A percentile compares a stretch with the other conserved stretches of the same genome.
Evolutionary conservation across 371 early-diverging fungal species (phyloP).

Genomic region (Lichtheimia corymbifera): DNA sequence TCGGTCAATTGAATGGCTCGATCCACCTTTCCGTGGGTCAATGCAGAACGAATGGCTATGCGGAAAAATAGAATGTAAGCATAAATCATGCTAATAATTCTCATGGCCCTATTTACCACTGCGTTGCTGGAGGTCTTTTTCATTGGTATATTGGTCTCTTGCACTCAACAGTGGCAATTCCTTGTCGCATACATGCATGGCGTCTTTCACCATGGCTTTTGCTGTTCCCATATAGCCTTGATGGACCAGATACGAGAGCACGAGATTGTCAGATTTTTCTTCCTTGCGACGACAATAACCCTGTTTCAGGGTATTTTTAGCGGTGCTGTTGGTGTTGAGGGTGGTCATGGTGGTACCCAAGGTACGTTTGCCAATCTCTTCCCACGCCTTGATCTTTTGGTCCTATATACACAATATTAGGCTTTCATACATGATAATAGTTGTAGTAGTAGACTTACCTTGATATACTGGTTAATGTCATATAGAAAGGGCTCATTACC

Average conservation of each 20-base stretch:
- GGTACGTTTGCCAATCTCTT: conserved; percentile 1
- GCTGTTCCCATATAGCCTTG: conserved; percentile 78
- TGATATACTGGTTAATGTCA: conserved; percentile 78
- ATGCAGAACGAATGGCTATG: conserved; percentile 62
- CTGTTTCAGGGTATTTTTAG: too few species aligned
- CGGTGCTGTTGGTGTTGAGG: too few species aligned
- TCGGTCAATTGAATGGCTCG: conserved; percentile 64
- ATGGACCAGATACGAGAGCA: conserved; percentile 77
- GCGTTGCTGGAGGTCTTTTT: conserved; percentile 29
- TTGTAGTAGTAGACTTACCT: conserved; percentile 23
- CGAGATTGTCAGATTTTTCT: conserved; percentile 50
- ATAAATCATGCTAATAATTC: background rate
- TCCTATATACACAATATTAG: background rate
- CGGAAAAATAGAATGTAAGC: background rate
- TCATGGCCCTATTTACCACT: conserved; percentile 19
- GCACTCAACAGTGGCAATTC: conserved; percentile 25
- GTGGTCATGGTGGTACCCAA: background rate
- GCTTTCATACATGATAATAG: background rate
- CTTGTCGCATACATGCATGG: conserved; percentile 20
- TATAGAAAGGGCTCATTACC: conserved; percentile 80
- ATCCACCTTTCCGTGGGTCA: conserved; percentile 74
- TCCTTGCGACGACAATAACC: too few species aligned
- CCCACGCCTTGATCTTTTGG: conserved; percentile 3
- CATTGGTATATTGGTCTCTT: conserved; percentile 17
- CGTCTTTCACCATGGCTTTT: conserved; percentile 51